These are phyloP conservation scores for Eremothecium coryli DNA, from an alignment of 1,139 yeast genomes.

Conservation along the genomic window DNA sequence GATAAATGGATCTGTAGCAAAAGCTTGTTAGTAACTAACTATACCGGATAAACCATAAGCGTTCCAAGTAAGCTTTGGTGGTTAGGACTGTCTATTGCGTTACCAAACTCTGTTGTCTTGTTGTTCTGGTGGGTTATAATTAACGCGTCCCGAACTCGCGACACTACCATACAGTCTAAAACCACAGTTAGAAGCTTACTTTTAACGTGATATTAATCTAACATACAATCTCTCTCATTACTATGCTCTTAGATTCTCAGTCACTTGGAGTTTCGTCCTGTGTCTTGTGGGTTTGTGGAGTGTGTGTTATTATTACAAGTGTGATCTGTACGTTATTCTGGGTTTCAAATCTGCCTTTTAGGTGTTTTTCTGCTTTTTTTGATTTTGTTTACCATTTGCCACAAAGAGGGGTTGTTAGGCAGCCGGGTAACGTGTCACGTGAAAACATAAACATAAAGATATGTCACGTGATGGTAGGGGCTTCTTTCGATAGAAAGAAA, in stretches of 20 bases:
- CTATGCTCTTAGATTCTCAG: constrained; percentile 1
- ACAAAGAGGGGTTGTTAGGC: constrained; percentile 1
- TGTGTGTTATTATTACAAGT: neutral
- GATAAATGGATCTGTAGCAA: constrained; percentile 78
- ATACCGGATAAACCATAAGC: too few species aligned
- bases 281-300: neutral
- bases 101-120: neutral
- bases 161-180: neutral
- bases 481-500: too few species aligned
- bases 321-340: constrained; percentile 4
- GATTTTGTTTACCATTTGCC: constrained; percentile 4
- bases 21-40: neutral
- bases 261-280: neutral
- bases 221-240: constrained; percentile 57
- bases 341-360: constrained; percentile 1
- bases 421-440: constrained; percentile 2
- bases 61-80: too few species aligned
- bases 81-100: too few species aligned
- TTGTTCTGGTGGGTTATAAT: neutral
- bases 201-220: too few species aligned
- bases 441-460: too few species aligned
- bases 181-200: neutral
- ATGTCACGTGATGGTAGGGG: neutral
- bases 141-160: neutral
- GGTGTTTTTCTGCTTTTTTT: constrained; percentile 3